A percentile compares a stretch with the other conserved stretches of the same genome.
Conservation (phyloP, 768 basidiomycete species). For the Boletellus ananas region DNA sequence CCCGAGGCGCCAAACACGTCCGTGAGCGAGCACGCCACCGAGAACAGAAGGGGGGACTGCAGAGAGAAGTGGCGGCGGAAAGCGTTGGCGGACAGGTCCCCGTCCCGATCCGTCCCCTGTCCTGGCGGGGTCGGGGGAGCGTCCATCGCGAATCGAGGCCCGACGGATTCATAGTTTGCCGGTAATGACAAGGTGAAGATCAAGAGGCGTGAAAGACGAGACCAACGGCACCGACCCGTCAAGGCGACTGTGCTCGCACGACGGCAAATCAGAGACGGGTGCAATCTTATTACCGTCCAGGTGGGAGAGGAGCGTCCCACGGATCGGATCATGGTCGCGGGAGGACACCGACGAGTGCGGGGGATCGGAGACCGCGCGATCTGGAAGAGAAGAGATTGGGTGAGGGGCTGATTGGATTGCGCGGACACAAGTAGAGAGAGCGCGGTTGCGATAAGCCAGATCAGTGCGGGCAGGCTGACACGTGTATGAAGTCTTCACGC, state of each 20-base stretch:
- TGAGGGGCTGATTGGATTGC: no score
- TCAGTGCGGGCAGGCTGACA: slow-evolving; percentile 15
- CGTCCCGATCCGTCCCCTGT: slow-evolving; percentile 14
- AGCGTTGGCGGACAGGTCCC: slow-evolving; percentile 6
- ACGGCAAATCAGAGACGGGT: slow-evolving; percentile 22
- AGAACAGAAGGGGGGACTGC: slow-evolving; percentile 1
- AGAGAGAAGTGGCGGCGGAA: slow-evolving; percentile 7
- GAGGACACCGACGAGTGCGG: slow-evolving; percentile 15
- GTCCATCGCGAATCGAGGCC: slow-evolving; percentile 3
- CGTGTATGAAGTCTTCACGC: slow-evolving; percentile 16
- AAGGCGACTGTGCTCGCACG: no score
- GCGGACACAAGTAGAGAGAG: no score
- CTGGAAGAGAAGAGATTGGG: no score
- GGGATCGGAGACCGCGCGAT: slow-evolving; percentile 23
- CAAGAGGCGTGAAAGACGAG: slow-evolving; percentile 14
- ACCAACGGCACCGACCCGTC: slow-evolving; percentile 24
- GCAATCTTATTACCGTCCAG: slow-evolving; percentile 23
- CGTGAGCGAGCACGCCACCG: slow-evolving; percentile 5
- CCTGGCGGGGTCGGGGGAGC: no score
- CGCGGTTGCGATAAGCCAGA: slow-evolving; percentile 10
- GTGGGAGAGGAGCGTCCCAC: slow-evolving; percentile 7
- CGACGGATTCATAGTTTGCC: background rate
- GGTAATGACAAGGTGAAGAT: slow-evolving; percentile 24
- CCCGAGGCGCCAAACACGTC: slow-evolving; percentile 11
- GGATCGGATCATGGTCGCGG: slow-evolving; percentile 16